Conservation (phyloP, 2,329 filamentous ascomycete genomes). For the Neonectria sp. region DNA sequence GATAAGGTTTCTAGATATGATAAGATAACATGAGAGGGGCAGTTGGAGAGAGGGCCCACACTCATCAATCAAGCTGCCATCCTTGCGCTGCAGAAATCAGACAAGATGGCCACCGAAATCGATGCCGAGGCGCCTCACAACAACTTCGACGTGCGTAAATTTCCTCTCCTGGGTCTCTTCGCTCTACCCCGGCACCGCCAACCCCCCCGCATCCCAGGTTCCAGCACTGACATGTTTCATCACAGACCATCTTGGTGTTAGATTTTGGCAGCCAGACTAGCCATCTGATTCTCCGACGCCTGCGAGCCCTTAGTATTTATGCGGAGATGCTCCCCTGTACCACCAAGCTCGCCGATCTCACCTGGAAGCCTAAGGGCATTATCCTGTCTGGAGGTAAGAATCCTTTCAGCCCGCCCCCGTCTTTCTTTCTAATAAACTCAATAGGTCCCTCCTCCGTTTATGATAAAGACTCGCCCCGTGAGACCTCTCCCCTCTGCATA, state of each 20-base stretch:
- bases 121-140: conserved; percentile 54
- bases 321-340: conserved; percentile 64
- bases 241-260: conserved; percentile 78
- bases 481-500: conserved; percentile 33
- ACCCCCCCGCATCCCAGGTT: background rate
- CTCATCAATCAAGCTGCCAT: conserved; percentile 1
- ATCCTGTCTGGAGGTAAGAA: conserved; percentile 65
- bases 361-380: conserved; percentile 79
- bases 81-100: background rate
- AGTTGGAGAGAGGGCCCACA: too few species aligned
- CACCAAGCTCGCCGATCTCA: conserved; percentile 33
- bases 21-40: background rate
- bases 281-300: conserved; percentile 81
- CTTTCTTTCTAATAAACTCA: conserved; percentile 25
- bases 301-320: conserved; percentile 86
- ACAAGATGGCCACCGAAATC: conserved; percentile 8
- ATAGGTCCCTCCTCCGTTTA: conserved; percentile 80
- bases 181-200: conserved; percentile 2
- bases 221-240: conserved; percentile 25
- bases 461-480: conserved; percentile 76
- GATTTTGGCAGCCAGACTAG: conserved; percentile 79
- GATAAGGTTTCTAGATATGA: background rate
- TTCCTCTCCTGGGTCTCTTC: background rate
- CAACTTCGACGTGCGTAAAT: conserved; percentile 54
- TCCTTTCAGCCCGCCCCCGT: background rate